Conservation (phyloP, 2,329 filamentous ascomycete species). For the Colletotrichum incanum region DNA sequence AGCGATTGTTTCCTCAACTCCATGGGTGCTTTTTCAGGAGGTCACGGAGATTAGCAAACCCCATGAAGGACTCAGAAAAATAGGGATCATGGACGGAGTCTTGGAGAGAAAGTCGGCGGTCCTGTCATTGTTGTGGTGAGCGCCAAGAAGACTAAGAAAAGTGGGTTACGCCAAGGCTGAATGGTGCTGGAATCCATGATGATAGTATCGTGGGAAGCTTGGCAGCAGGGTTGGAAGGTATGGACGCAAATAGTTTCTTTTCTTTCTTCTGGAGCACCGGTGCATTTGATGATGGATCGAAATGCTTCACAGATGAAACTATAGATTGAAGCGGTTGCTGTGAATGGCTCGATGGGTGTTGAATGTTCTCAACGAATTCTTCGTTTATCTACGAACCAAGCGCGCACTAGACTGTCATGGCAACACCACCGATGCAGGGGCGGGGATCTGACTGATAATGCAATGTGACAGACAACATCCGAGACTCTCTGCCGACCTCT, state of each 20-base stretch:
- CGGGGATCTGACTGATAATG: background rate
- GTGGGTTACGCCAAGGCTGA: conserved; percentile 18
- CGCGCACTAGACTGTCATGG: background rate
- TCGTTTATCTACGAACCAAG: background rate
- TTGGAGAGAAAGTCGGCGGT: background rate
- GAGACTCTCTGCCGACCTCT: conserved; percentile 12
- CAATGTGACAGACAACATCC: conserved; percentile 18
- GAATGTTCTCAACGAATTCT: background rate
- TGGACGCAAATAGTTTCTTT: background rate
- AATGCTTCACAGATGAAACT: background rate
- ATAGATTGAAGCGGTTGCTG: background rate
- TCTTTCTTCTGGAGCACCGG: background rate
- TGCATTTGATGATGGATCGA: background rate
- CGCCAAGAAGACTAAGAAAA: conserved; percentile 11
- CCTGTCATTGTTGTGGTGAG: background rate
- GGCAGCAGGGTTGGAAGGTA: conserved; percentile 25
- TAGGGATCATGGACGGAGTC: background rate
- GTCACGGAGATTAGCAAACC: background rate
- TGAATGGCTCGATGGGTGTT: background rate
- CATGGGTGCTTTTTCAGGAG: background rate
- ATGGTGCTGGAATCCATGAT: conserved; percentile 11
- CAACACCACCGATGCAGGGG: background rate
- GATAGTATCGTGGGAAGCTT: conserved; percentile 20
- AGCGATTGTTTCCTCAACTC: background rate
- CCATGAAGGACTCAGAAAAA: background rate